Evolutionary conservation across 164 flowering plant species (phyloP).

Genomic region (Stephania cephalantha): DNA sequence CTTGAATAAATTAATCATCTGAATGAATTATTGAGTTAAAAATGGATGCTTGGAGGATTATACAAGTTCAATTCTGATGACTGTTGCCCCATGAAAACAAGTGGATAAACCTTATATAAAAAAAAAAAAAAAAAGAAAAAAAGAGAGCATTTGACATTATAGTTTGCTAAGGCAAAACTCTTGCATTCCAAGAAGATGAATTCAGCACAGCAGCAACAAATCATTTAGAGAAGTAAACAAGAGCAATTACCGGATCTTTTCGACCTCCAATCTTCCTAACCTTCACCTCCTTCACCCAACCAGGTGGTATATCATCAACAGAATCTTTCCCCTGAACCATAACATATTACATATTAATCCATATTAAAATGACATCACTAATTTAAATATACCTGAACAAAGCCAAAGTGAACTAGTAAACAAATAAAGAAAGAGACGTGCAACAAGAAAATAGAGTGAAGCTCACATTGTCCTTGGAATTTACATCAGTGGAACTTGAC

Average conservation of each 20-base stretch:
- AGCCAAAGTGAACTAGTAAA: neutral
- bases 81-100: no score
- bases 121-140: neutral
- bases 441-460: neutral
- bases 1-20: neutral
- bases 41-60: neutral
- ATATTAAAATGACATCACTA: constrained; percentile 12
- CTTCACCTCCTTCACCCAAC: constrained; percentile 50
- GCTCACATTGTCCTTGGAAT: neutral
- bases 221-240: neutral
- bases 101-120: neutral
- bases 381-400: neutral
- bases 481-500: neutral
- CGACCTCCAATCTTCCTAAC: constrained; percentile 22
- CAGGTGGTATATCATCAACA: constrained; percentile 49
- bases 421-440: neutral
- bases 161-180: neutral
- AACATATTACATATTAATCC: constrained; percentile 43
- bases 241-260: constrained; percentile 43
- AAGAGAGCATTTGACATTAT: neutral
- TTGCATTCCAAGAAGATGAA: neutral
- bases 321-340: constrained; percentile 19
- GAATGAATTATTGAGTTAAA: neutral
- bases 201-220: neutral
- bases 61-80: neutral